Base-by-base conservation (phyloP, 441 rosid species). In the Adansonia madagascariensis region DNA sequence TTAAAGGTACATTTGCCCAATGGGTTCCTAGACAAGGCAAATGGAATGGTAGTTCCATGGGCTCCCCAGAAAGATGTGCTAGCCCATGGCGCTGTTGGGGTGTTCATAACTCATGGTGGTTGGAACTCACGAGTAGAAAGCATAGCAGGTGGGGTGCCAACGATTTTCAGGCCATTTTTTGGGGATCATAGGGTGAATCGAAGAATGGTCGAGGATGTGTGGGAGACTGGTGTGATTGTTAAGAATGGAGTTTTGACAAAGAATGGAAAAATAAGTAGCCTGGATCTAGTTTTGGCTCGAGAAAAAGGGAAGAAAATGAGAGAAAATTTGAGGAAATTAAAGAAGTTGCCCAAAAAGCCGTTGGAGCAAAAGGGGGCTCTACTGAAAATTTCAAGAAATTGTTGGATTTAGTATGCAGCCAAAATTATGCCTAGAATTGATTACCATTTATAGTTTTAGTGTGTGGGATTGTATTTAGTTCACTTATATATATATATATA, bases 141-240 rank as follows among this genome's bases (percentile, higher is more conserved):
- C 68, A 67, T 85, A 4, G 81, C 49, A 0, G 84, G 84, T 10
- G 84, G 86, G 20, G 87, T 84, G 67, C 87, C 88, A 0, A 75
- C 82, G 89, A 83, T 87, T n/a, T 68, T 83, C 17, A 83, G 86
- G 81, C 86, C 88, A 0, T 81, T 80, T 73, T 89, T 83, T 0
- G 86, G 85, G n/a, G 92, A 89, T 49, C 87, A 89, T 2, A 55
- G 78, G 77, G 70, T 87, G 2, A 87, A 85, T 49, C 84, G 73
- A 17, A 63, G 81, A 49, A 78, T 80, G 82, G 80, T 81, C 0
- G 78, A 82, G 77, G 80, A 62, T 50, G 17, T 11, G 60, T 75
- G 63, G 68, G 69, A 64, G 62, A 60, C 44, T 63, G 81, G 52
- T 63, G 61, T 73, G 78, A 61, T 59, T 31, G 31, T 79, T 6